Evolutionary conservation across 495 filamentous ascomycete species (phyloP).

Genomic region (Alectoria sarmentosa): DNA sequence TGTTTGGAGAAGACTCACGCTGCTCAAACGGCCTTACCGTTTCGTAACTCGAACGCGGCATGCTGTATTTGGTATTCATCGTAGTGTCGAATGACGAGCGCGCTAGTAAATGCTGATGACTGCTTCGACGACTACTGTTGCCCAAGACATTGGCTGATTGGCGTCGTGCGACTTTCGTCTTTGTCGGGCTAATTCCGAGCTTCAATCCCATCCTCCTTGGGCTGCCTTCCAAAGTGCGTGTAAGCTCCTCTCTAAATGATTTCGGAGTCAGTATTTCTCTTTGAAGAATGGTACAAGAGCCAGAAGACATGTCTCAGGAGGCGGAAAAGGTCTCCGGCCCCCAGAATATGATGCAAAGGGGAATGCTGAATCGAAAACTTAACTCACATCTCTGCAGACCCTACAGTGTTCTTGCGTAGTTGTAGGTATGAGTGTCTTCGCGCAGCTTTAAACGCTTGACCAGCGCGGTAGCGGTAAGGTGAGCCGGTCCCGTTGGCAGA

Average conservation of each 20-base stretch:
- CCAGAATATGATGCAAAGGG: too few relatives aligned
- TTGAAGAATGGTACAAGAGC: too few relatives aligned
- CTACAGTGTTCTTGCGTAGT: slow-evolving; percentile 16
- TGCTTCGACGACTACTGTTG: slow-evolving; percentile 5
- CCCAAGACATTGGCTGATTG: slow-evolving; percentile 15
- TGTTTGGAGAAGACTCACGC: slow-evolving; percentile 3
- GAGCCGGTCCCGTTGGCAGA: slow-evolving; percentile 15
- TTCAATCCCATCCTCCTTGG: slow-evolving; percentile 13
- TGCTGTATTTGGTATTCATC: slow-evolving; percentile 8
- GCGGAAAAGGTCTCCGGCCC: too few relatives aligned
- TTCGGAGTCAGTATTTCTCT: too few relatives aligned
- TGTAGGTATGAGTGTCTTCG: slow-evolving; percentile 22
- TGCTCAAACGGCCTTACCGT: slow-evolving; percentile 4
- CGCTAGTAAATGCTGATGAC: neutral
- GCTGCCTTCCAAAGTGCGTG: slow-evolving; percentile 23
- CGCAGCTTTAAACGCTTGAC: slow-evolving; percentile 28
- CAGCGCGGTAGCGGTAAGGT: slow-evolving; percentile 23
- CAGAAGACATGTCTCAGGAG: too few relatives aligned
- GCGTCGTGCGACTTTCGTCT: slow-evolving; percentile 15
- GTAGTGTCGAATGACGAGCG: slow-evolving; percentile 18
- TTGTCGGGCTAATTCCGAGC: slow-evolving; percentile 1
- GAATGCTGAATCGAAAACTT: too few relatives aligned
- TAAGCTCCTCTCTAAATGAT: slow-evolving; percentile 17
- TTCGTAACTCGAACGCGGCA: slow-evolving; percentile 14
- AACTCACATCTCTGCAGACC: slow-evolving; percentile 20